Evolutionary conservation across 2,329 filamentous ascomycete species (phyloP), one percentile per base, ranked within the genome.

Genomic region (Nigrospora osmanthi): DNA sequence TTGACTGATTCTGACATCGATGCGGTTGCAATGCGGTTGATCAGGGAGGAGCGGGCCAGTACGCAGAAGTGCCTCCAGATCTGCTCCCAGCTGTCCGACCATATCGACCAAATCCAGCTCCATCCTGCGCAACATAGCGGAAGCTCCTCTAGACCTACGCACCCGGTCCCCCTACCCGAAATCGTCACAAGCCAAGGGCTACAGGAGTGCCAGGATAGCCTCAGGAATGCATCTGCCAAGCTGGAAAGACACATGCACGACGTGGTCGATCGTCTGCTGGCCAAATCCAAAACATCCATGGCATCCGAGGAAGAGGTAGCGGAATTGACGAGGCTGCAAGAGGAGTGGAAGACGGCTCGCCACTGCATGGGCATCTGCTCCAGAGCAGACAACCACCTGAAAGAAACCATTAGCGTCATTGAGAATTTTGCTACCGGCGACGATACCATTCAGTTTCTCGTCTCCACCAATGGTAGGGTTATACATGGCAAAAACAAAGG

Each of bases 41-140:
- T 63, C 40, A 50, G 54, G 48, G 60, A 65, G 42, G 62, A 67
- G 44, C 56, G 56, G 47, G 53, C 50, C 42, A 64, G 62, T 52
- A 58, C 62, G 23, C 50, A 61, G 47, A 54, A 64, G 47, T 65
- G 62, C 45, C 56, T 67, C 35, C 38, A 49, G 36, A 61, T 66
- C 46, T 66, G 62, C 50, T 43, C 49, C 36, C 54, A 60, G 44
- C 48, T 64, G 16, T 62, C 59, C 34, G 43, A 54, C 12, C 59
- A 62, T 42, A 61, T 66, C 47, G 50, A 57, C 41, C 46, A 54
- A 42, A 49, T 59, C 43, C 52, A 56, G 45, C 31, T 34, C 35
- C 34, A 41, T 35, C 41, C 43, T 32, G 19, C 19, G 19, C 19
- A 23, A 23, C 19, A 23, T 23, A 23, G 19, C 19, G 19, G 19